Evolutionary conservation across 2,329 filamentous ascomycete genomes (phyloP), one percentile per base, ranked within the genome.

Genomic region (Mycosphaerella sp.): DNA sequence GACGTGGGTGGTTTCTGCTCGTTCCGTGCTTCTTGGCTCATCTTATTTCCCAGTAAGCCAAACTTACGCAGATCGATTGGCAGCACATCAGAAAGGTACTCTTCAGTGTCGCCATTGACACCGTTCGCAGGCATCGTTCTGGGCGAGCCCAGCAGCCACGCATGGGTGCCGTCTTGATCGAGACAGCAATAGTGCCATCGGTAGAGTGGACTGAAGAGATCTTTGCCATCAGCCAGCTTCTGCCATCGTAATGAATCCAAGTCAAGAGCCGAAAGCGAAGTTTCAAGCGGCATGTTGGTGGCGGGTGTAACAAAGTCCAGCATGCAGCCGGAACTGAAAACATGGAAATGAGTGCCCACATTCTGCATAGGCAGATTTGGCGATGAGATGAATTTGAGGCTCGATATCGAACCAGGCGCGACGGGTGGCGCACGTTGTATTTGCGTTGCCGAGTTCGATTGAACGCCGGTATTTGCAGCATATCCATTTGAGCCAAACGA

Each of bases 141-240:
- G 2, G 87, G 87, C 65, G 90, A 96, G 7, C 93, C 93, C n/a
- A 98, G 79, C 23, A 98, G 77, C 91, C 93, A 98, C 6, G 90
- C 93, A 68, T 95, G 95, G 6, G 93, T 96, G 5, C 92, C 92
- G 64, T 95, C 89, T 57, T 93, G 85, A 67, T 96, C 95, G 73
- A 96, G 87, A 2, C 90, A 95, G 70, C 93, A 97, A 69, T 98
- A 98, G 70, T 97, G 92, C 93, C 93, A 98, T 56, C 92, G 83
- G 70, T 93, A 97, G n/a, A 87, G 89, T 0, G 84, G 77, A 62
- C 87, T 87, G 73, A 96, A 98, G 34, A 98, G 85, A 67, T 98
- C 93, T 47, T 89, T 86, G 3, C 93, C 93, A 66, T 96, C 92
- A 1, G 92, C 93, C 14, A 98, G 78, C 68, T 91, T 95, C 70